phyloP scores from a whole-genome alignment of 345 rosid species.

The Pistacia atlantica region DNA sequence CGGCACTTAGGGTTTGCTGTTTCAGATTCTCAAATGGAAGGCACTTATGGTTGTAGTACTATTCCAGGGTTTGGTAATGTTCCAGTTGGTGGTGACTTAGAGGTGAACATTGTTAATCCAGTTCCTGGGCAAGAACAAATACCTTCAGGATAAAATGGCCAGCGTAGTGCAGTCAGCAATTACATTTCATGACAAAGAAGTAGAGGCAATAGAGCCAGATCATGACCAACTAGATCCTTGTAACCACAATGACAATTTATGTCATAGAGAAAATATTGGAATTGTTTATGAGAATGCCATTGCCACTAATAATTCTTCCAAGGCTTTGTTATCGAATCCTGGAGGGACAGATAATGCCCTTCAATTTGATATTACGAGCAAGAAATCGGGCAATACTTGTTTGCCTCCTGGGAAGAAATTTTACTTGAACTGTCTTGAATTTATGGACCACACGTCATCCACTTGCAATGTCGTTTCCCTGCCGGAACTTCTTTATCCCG shows the following conservation, averaged over 20 bases:
- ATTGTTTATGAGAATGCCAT: slow-evolving; percentile 18
- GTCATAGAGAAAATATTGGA: slow-evolving; percentile 23
- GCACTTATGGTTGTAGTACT: slow-evolving; percentile 17
- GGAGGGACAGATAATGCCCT: slow-evolving; percentile 25
- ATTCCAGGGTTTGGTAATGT: slow-evolving; percentile 23
- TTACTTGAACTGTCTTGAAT: slow-evolving; percentile 73
- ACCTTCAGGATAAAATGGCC: slow-evolving; percentile 24
- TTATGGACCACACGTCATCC: slow-evolving; percentile 40
- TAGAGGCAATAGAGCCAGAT: slow-evolving; percentile 18
- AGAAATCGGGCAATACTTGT: slow-evolving; percentile 19
- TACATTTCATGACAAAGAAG: slow-evolving; percentile 17
- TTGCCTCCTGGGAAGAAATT: slow-evolving; percentile 68
- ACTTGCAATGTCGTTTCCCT: slow-evolving; percentile 54
- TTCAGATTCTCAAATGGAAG: slow-evolving; percentile 30
- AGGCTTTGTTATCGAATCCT: slow-evolving; percentile 9
- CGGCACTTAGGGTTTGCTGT: slow-evolving; percentile 26
- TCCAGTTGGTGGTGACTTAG: slow-evolving; percentile 27
- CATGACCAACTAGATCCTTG: slow-evolving; percentile 9
- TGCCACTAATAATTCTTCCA: slow-evolving; percentile 9
- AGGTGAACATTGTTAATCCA: slow-evolving; percentile 22
- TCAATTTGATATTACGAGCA: slow-evolving; percentile 14
- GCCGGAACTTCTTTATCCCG: slow-evolving; percentile 77
- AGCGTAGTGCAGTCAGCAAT: slow-evolving; percentile 22
- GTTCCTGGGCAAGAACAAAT: slow-evolving; percentile 22
- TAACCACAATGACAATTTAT: slow-evolving; percentile 27